Evolutionary conservation across 179 eudicot genomes (phyloP).

Genomic region (Vitellaria paradoxa): DNA sequence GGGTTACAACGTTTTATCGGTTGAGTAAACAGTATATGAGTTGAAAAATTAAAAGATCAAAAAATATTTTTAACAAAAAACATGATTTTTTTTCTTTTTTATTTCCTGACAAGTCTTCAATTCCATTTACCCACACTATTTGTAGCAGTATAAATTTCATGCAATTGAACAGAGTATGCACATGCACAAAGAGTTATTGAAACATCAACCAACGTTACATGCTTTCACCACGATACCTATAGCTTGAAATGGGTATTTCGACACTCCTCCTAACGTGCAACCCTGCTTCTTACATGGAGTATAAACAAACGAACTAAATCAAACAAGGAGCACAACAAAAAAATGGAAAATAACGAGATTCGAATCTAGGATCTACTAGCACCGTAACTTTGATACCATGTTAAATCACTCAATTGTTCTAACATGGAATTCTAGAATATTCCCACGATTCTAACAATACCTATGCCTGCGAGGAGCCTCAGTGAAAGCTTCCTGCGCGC

Average conservation of each 20-base stretch:
- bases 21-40: not conserved
- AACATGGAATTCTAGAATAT: no score
- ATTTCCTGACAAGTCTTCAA: not conserved
- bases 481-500: slow-evolving; percentile 57
- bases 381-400: no score
- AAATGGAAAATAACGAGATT: no score
- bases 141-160: not conserved
- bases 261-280: no score
- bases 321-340: no score
- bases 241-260: no score
- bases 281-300: no score
- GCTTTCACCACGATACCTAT: slow-evolving; percentile 9
- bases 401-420: no score
- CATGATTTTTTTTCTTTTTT: not conserved
- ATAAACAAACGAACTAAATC: no score
- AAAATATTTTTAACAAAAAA: not conserved
- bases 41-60: no score
- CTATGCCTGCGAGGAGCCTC: slow-evolving; percentile 62
- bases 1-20: not conserved
- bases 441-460: slow-evolving; percentile 23
- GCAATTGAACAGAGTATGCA: not conserved
- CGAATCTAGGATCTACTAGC: no score
- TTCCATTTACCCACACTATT: not conserved
- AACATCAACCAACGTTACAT: not conserved
- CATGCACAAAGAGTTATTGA: not conserved